Evolutionary conservation across 2,329 filamentous ascomycete genomes (phyloP), one percentile per base, ranked within the genome.

Genomic region (Endoconidiophora laricicola): DNA sequence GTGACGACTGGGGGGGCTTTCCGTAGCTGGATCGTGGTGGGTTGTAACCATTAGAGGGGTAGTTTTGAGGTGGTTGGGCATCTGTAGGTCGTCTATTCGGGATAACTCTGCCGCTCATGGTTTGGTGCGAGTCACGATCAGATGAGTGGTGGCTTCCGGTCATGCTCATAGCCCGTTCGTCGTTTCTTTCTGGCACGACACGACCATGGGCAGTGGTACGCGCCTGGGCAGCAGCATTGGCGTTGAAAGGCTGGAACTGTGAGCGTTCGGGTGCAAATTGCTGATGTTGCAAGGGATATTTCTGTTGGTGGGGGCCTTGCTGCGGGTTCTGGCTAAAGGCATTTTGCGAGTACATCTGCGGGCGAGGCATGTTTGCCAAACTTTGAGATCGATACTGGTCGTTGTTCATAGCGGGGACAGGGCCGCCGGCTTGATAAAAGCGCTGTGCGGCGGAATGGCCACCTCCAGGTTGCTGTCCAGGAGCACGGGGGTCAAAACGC

Each of bases 81-180:
- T 73, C 69, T 52, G 61, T 70, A 52, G 63, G 69, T 59, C 67
- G 69, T 71, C 64, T 75, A 59, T 81, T 84, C 2, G 91, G 91
- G 56, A 98, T 94, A 18, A 94, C 74, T 57, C 91, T 78, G 44
- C 91, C 91, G 61, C 85, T 94, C 78, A 90, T 93, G 4, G 88
- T 95, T 65, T 95, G 90, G 63, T 91, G 83, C 42, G 87, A 71
- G 59, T 84, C 83, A 54, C 76, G 74, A 57, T 93, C 86, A 49
- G 82, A 73, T 2, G 81, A 73, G 57, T 86, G 62, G 54, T 68
- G 71, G 18, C 63, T 84, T 7, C 84, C 86, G 4, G 83, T 91
- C 81, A 98, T 82, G 43, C 90, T 94, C 91, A 96, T 96, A 55
- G 91, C 81, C 52, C 91, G 78, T 64, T 96, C 90, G 59, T 93